Conservation (phyloP, 352 stramenopile species). For the Globisporangium cystogenes region DNA sequence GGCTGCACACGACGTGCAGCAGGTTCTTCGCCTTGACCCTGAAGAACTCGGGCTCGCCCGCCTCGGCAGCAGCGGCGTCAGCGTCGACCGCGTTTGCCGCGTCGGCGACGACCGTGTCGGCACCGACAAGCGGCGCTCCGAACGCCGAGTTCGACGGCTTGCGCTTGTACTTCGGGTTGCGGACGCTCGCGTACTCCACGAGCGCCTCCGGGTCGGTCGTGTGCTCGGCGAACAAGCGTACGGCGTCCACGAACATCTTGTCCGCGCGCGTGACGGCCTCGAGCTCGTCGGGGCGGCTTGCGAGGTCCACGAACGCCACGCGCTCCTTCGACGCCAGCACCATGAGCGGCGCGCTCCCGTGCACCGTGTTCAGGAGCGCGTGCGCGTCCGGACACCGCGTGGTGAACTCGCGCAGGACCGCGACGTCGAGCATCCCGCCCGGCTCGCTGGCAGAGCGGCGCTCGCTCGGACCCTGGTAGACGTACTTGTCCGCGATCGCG, state of each 20-base stretch:
- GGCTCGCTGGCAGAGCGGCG: constrained; percentile 1
- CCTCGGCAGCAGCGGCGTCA: too few relatives aligned
- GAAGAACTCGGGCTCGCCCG: constrained; percentile 4
- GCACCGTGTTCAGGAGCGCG: constrained; percentile 35
- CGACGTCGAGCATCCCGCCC: constrained; percentile 14
- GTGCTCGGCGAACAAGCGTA: constrained; percentile 46
- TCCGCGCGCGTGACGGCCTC: constrained; percentile 18
- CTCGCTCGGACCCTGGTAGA: background rate
- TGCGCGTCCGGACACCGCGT: constrained; percentile 20
- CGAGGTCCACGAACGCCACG: constrained; percentile 1
- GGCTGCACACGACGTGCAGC: constrained; percentile 1
- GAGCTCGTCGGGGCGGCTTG: background rate
- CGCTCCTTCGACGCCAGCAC: constrained; percentile 30
- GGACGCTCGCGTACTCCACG: constrained; percentile 10
- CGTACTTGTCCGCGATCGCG: constrained; percentile 18
- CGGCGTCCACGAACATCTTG: constrained; percentile 26
- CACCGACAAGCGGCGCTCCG: too few relatives aligned
- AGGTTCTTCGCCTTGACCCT: constrained; percentile 1
- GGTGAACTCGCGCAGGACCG: constrained; percentile 28
- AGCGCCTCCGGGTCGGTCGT: constrained; percentile 29
- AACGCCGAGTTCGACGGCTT: too few relatives aligned
- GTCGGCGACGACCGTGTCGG: too few relatives aligned
- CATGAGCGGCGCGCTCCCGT: constrained; percentile 42
- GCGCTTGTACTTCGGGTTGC: constrained; percentile 3
- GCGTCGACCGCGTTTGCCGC: too few relatives aligned